Conservation (phyloP, 2,329 filamentous ascomycete species). For the Blumeria graminis region DNA sequence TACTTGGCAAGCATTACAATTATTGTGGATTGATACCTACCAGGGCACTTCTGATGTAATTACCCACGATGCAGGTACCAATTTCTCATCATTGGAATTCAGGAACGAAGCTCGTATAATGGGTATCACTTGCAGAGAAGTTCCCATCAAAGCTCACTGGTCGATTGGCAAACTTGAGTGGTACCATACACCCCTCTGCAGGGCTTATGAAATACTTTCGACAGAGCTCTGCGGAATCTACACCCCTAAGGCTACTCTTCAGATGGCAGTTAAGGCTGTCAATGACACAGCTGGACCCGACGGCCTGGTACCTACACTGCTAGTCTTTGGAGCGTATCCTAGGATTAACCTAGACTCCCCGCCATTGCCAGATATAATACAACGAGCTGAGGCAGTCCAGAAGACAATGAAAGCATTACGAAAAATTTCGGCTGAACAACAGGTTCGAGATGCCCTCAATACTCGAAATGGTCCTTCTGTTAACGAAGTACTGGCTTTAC, state of each 20-base stretch:
- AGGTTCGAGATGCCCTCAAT: conserved; percentile 2
- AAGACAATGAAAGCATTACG: conserved; percentile 3
- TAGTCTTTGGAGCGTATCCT: neutral
- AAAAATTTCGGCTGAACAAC: neutral
- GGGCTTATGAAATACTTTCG: neutral
- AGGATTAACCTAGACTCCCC: neutral
- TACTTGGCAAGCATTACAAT: neutral
- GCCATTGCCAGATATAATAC: neutral
- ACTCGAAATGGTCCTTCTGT: conserved; percentile 1
- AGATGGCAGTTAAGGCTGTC: neutral
- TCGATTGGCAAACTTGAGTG: neutral
- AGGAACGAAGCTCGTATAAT: neutral
- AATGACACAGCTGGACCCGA: neutral
- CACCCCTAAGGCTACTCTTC: neutral
- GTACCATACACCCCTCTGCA: neutral
- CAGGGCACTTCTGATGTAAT: neutral
- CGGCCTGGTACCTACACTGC: neutral
- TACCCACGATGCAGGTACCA: neutral
- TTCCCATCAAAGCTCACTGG: neutral
- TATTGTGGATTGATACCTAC: neutral
- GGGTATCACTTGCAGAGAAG: neutral
- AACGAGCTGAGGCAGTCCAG: conserved; percentile 2
- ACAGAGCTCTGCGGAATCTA: neutral
- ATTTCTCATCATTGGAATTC: neutral
- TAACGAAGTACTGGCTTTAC: neutral